Base-by-base conservation (phyloP, 2,329 filamentous ascomycete genomes). In the Ophiostoma perfectum region DNA sequence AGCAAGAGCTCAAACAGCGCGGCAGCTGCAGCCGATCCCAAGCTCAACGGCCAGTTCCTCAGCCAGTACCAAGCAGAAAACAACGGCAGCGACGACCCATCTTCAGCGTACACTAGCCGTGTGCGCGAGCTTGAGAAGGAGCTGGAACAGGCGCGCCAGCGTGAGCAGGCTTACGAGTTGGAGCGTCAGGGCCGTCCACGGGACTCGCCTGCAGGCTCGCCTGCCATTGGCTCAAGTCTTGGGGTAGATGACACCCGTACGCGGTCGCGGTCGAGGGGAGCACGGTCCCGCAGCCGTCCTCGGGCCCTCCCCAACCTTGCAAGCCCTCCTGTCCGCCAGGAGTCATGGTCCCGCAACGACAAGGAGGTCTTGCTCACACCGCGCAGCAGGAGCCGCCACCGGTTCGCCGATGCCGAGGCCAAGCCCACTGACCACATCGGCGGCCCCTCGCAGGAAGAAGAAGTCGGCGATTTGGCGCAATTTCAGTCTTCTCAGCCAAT, bases 61-160 rank as follows among this genome's bases (percentile, higher is more conserved):
- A 94, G 91, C 75, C 90, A 97, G 75, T 96, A 97, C 76, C 90
- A 92, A 76, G 87, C 89, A 27, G 88, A 92, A 36, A 55, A 27
- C 49, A 55, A 5, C 6, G 6, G 64, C 72, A 87, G 90, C 75
- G 77, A 82, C 39, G 18, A 38, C 77, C 68, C 55, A 16, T 60
- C 55, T 75, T 75, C 73, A 5, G 80, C 82, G 67, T 84, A 94
- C 76, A 86, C 82, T 71, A 85, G 83, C 71, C 87, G 93, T 55
- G 88, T 97, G 71, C 86, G 86, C 73, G 89, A 97, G 76, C 83
- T 98, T 5, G 94, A 98, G 78, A 83, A 86, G 79, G 81, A 91
- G 82, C 76, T 87, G 27, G 83, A 90, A 80, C 72, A 84, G 75
- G 82, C 87, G 72, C 81, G 89, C 74, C 76, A 88, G 80, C 77